Evolutionary conservation across 495 filamentous ascomycete genomes (phyloP).

Genomic region (Jackrogersella multiformis): DNA sequence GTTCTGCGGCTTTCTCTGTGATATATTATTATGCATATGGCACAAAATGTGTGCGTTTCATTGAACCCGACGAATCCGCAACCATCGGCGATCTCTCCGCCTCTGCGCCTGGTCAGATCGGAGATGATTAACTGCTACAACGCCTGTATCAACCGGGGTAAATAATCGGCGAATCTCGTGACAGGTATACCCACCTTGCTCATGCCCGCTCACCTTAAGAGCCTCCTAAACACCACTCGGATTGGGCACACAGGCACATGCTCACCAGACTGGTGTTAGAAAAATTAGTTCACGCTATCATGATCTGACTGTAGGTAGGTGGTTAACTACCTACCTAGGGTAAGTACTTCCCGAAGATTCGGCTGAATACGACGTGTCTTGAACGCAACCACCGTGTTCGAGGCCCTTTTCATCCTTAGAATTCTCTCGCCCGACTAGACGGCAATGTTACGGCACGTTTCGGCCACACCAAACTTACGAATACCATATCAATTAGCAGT

Average conservation of each 20-base stretch:
- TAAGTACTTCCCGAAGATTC: constrained; percentile 6
- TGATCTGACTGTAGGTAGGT: constrained; percentile 10
- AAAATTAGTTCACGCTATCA: constrained; percentile 13
- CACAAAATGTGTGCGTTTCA: constrained; percentile 24
- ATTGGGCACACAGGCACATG: constrained; percentile 25
- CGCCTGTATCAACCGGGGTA: constrained; percentile 34
- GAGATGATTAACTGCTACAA: constrained; percentile 34
- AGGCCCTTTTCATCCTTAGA: constrained; percentile 5
- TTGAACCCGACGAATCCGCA: constrained; percentile 33
- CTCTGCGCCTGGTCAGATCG: constrained; percentile 23
- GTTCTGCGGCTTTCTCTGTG: constrained; percentile 17
- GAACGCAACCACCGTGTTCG: neutral
- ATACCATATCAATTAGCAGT: neutral
- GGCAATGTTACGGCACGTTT: constrained; percentile 8
- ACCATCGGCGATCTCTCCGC: constrained; percentile 41
- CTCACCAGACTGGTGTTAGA: constrained; percentile 10
- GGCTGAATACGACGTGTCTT: constrained; percentile 14
- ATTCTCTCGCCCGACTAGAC: constrained; percentile 7
- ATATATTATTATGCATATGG: constrained; percentile 36
- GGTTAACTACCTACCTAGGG: constrained; percentile 8
- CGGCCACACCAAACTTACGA: neutral
- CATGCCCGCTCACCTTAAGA: constrained; percentile 40
- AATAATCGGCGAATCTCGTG: constrained; percentile 34
- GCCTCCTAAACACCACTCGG: constrained; percentile 33
- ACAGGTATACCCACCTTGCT: constrained; percentile 28